phyloP scores from a whole-genome alignment of 2,329 filamentous ascomycete species.

The Xylariaceae sp. region DNA sequence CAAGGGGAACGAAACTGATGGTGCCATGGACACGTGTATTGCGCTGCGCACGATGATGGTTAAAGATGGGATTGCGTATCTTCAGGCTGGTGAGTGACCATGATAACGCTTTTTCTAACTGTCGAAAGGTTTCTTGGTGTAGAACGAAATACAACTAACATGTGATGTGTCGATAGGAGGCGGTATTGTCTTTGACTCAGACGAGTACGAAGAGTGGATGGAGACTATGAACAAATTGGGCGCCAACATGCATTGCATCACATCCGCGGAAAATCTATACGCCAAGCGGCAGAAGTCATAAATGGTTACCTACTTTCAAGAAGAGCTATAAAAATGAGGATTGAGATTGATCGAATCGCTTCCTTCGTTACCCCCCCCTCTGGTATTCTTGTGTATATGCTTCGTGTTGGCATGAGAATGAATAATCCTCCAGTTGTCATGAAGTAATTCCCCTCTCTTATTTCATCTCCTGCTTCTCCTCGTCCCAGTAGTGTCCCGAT shows the following conservation, averaged over 20 bases:
- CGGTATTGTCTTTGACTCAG: conserved; percentile 93
- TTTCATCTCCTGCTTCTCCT: conserved; percentile 39
- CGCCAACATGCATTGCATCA: conserved; percentile 88
- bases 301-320: background rate
- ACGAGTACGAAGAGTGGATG: conserved; percentile 88
- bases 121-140: background rate
- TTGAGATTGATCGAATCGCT: background rate
- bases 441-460: conserved; percentile 9
- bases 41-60: conserved; percentile 90
- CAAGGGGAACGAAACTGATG: conserved; percentile 69
- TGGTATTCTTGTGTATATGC: background rate
- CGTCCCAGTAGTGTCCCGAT: conserved; percentile 45
- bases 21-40: conserved; percentile 88
- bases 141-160: background rate
- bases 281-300: conserved; percentile 43
- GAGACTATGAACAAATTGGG: conserved; percentile 96
- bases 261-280: conserved; percentile 76
- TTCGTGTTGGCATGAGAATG: background rate
- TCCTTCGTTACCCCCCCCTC: too few relatives aligned
- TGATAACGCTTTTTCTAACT: background rate
- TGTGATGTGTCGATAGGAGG: conserved; percentile 57
- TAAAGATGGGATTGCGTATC: conserved; percentile 88
- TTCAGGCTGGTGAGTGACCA: conserved; percentile 71
- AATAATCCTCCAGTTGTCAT: too few relatives aligned
- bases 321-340: conserved; percentile 6